phyloP scores from a whole-genome alignment of 257 asterid genomes.

The Solanum raphanifolium region DNA sequence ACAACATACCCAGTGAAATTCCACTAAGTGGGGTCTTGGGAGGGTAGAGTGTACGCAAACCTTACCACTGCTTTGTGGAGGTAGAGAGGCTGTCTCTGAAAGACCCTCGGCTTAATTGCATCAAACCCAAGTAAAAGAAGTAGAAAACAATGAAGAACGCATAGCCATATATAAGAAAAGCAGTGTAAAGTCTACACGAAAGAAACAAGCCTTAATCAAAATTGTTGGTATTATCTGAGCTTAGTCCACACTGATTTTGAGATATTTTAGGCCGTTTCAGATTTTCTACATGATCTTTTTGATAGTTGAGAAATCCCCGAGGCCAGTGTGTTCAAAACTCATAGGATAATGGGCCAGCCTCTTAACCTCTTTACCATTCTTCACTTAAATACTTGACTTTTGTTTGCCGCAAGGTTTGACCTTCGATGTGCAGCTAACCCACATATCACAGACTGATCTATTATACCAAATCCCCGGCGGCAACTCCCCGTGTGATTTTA shows the following conservation, averaged over 20 bases:
- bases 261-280: not conserved
- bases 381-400: not conserved
- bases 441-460: not conserved
- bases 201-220: not conserved
- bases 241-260: not conserved
- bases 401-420: not conserved
- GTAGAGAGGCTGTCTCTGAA: not conserved
- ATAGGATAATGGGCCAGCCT: not conserved
- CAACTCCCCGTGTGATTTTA: not conserved
- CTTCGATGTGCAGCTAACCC: not conserved
- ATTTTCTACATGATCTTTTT: not conserved
- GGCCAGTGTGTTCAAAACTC: not conserved
- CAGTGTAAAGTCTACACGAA: not conserved
- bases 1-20: not conserved
- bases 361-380: not conserved
- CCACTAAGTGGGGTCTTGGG: not conserved
- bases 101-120: not conserved
- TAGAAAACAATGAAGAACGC: not conserved
- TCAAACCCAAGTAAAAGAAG: not conserved
- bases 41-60: not conserved
- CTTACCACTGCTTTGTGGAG: not conserved
- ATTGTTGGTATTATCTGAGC: not conserved
- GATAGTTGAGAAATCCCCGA: not conserved
- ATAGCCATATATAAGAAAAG: not conserved
- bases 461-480: not conserved